These are phyloP conservation scores for Acorus calamus DNA, from an alignment of 106 monocot genomes.

Conservation along the genomic window DNA sequence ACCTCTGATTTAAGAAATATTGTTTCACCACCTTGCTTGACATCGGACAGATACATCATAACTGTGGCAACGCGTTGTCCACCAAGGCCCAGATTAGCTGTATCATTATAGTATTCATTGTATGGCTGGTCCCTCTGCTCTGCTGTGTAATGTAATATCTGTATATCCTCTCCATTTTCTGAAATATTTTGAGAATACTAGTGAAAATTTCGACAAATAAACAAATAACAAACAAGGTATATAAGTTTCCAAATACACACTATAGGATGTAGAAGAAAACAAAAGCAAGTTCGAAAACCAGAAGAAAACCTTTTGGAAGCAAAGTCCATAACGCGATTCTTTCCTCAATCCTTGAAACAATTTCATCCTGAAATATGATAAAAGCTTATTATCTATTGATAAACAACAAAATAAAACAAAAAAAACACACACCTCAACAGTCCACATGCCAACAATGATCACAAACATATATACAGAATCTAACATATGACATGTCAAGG, in stretches of 20 bases:
- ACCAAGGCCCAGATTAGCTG: conserved; percentile 10
- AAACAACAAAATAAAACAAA: not conserved
- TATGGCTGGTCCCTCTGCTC: conserved; percentile 18
- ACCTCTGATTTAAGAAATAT: conserved; percentile 58
- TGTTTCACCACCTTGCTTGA: conserved; percentile 52
- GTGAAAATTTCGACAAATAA: no score
- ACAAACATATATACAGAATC: no score
- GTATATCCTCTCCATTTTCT: conserved; percentile 57
- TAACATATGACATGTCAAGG: no score
- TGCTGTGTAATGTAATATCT: conserved; percentile 21
- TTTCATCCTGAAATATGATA: conserved; percentile 36
- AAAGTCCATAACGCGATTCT: conserved; percentile 66
- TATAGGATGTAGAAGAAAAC: not conserved
- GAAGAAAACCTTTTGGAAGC: conserved; percentile 47
- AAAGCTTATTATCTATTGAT: not conserved
- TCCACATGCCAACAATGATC: no score
- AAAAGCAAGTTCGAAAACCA: not conserved
- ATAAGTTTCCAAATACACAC: no score
- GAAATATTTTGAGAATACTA: not conserved
- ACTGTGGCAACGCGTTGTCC: conserved; percentile 34
- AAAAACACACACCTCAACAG: not conserved
- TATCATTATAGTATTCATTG: conserved; percentile 14
- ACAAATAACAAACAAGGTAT: no score
- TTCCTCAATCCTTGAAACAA: conserved; percentile 51
- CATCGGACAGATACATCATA: conserved; percentile 48